phyloP scores from a whole-genome alignment of 2,329 filamentous ascomycete species.

The Penicillium sp. region DNA sequence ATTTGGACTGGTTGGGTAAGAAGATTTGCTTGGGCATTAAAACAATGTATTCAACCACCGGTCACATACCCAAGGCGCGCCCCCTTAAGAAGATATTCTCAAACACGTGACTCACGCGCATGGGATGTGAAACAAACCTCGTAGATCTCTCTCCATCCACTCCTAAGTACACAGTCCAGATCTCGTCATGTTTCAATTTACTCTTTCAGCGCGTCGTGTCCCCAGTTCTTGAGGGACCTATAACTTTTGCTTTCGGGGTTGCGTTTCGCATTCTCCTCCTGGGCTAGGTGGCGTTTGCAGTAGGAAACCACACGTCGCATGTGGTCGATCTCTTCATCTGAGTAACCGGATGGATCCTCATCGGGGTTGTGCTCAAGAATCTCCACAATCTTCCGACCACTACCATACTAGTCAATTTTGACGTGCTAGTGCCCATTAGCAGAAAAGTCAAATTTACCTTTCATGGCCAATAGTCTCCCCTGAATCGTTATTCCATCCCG shows the following conservation, averaged over 20 bases:
- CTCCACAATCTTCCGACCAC: conserved; percentile 63
- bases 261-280: conserved; percentile 60
- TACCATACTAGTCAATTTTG: conserved; percentile 26
- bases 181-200: not conserved
- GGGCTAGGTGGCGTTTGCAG: conserved; percentile 66
- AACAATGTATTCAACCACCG: no score
- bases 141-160: not conserved
- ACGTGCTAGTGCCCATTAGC: not conserved
- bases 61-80: no score
- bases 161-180: not conserved
- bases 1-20: no score
- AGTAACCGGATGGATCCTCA: conserved; percentile 58
- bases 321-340: conserved; percentile 57
- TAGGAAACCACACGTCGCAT: conserved; percentile 66
- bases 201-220: conserved; percentile 54
- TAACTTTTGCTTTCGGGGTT: conserved; percentile 58
- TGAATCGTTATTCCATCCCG: conserved; percentile 62
- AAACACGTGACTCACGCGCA: no score
- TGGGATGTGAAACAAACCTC: not conserved
- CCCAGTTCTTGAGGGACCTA: conserved; percentile 64
- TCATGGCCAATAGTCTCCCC: conserved; percentile 66
- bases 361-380: conserved; percentile 64
- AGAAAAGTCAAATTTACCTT: conserved; percentile 33
- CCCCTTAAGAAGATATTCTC: no score
- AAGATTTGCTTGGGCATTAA: no score